Evolutionary conservation across 148 eudicot species (phyloP).

Genomic region (Suaeda aralocaspica): DNA sequence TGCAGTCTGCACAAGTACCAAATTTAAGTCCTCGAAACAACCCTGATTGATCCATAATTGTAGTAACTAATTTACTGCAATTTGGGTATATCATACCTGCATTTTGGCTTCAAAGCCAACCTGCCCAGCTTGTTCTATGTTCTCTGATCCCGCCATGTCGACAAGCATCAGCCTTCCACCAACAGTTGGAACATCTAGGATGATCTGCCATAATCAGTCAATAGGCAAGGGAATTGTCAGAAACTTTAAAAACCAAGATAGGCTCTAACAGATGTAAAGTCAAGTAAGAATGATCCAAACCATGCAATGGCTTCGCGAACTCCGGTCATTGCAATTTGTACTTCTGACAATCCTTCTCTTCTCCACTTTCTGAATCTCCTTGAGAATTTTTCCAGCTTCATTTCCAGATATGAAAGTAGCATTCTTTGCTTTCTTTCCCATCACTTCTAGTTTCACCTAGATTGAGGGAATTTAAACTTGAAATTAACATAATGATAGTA

Average conservation of each 20-base stretch:
- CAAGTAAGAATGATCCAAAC: slow-evolving; percentile 27
- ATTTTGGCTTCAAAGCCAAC: slow-evolving; percentile 87
- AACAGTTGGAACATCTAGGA: slow-evolving; percentile 89
- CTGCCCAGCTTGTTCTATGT: slow-evolving; percentile 97
- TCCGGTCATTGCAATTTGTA: slow-evolving; percentile 86
- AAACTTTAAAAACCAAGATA: not conserved
- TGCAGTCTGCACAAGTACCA: slow-evolving; percentile 56
- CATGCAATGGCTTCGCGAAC: slow-evolving; percentile 99
- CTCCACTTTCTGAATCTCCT: slow-evolving; percentile 95
- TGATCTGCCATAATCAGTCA: slow-evolving; percentile 48
- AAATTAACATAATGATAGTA: not conserved
- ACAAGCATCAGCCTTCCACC: slow-evolving; percentile 98
- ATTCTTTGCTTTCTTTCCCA: slow-evolving; percentile 97
- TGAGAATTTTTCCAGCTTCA: slow-evolving; percentile 93
- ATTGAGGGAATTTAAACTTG: slow-evolving; percentile 6
- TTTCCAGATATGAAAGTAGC: slow-evolving; percentile 91
- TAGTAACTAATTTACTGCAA: not conserved
- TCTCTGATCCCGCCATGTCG: slow-evolving; percentile 99
- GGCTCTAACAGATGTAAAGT: not conserved
- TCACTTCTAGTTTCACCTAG: slow-evolving; percentile 86
- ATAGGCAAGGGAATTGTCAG: not conserved
- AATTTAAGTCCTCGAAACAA: not conserved
- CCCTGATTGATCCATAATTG: not conserved
- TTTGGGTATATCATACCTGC: slow-evolving; percentile 48
- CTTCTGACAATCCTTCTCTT: slow-evolving; percentile 87